Conservation (phyloP, 2,329 filamentous ascomycete genomes). For the Colletotrichum lindemuthianum region DNA sequence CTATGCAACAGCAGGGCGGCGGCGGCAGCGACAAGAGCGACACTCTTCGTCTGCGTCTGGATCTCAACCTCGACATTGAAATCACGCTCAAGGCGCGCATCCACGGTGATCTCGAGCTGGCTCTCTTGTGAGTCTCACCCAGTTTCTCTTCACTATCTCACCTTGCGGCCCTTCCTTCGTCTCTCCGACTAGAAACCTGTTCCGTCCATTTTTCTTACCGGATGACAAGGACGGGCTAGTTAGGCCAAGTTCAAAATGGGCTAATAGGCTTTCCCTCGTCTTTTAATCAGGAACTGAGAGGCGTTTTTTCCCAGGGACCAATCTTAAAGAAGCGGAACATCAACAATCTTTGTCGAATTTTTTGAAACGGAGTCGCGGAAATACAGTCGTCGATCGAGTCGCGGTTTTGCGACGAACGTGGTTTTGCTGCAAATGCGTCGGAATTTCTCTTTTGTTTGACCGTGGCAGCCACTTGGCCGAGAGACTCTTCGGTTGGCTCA, state of each 20-base stretch:
- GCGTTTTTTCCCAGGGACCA: constrained; percentile 36
- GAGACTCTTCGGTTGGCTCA: constrained; percentile 10
- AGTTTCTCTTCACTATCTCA: constrained; percentile 20
- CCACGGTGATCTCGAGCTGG: constrained; percentile 83
- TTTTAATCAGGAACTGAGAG: constrained; percentile 38
- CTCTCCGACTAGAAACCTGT: constrained; percentile 24
- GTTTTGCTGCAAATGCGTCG: constrained; percentile 23
- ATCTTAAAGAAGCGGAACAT: constrained; percentile 28
- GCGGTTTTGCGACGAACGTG: constrained; percentile 6
- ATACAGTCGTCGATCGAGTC: constrained; percentile 9
- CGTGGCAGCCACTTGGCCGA: background rate
- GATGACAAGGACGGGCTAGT: constrained; percentile 38
- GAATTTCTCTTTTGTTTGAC: constrained; percentile 20
- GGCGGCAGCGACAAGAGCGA: constrained; percentile 63
- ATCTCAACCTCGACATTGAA: constrained; percentile 85
- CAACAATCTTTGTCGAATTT: constrained; percentile 5
- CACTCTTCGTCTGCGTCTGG: constrained; percentile 77
- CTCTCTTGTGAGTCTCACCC: constrained; percentile 64
- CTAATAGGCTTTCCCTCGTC: constrained; percentile 38
- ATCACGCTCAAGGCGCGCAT: constrained; percentile 88
- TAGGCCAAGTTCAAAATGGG: constrained; percentile 37
- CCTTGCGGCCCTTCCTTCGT: constrained; percentile 7
- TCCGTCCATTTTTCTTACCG: constrained; percentile 36
- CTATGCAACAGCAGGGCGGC: constrained; percentile 45
- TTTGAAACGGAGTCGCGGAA: constrained; percentile 29